Evolutionary conservation across 75 land plant species (phyloP), one percentile per base, ranked within the genome.

Genomic region (Chamaecyparis obtusa): DNA sequence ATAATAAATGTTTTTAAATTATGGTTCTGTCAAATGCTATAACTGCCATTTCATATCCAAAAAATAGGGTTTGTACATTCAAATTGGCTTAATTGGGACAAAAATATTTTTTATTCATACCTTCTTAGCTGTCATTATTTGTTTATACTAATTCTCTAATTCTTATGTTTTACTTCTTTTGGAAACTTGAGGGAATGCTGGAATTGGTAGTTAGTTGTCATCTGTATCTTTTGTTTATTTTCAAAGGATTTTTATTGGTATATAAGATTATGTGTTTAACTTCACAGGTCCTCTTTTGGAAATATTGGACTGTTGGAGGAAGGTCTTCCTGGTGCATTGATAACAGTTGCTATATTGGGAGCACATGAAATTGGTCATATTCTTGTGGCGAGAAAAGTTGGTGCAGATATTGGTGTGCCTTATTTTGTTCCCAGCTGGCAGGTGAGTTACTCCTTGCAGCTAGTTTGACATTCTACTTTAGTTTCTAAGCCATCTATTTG

Each of bases 381-480:
- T 67, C 55, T 90, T 79, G 95, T 91, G 88, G 96, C 99, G 57
- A 92, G 88, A 82, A 85, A 76, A 35, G n/a, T 75, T 84, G 97
- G 96, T 60, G 91, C 94, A 76, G 91, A 94, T 86, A 91, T 97
- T 60, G 97, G 95, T 1, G 83, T 97, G 6, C 99, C 99, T 15
- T 97, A 90, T 74, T 93, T 97, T 87, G 89, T 97, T 86, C 99
- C 99, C 33, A 97, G 99, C 90, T 94, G 94, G 97, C 99, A 97
- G 99, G 99, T 96, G 78, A 89, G 88, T 37, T 71, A 39, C 86
- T 75, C 9, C 16, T 33, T 33, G 3, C 85, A 41, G 60, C 27
- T 85, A 14, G 9, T 21, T 27, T 48, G n/a, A 41, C 87, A 86
- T 71, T 15, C 49, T 86, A n/a, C 76, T 69, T 49, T 80, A 80